These are phyloP conservation scores for Penicillium paradoxum DNA, from an alignment of 495 filamentous ascomycete genomes.

Conservation along the genomic window DNA sequence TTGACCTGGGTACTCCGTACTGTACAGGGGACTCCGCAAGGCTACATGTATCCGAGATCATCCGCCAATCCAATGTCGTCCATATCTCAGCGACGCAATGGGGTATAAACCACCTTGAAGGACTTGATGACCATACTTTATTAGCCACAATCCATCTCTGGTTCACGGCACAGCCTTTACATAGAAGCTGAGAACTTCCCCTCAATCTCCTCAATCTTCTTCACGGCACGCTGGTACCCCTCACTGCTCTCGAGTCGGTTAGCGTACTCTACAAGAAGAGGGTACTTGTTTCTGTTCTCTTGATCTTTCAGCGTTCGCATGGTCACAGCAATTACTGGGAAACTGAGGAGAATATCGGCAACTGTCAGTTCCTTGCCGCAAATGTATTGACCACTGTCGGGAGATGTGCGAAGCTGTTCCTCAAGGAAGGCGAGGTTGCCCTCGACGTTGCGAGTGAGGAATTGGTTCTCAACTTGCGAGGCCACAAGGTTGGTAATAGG, in stretches of 20 bases:
- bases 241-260: slow-evolving; percentile 55
- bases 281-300: slow-evolving; percentile 50
- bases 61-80: slow-evolving; percentile 2
- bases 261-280: slow-evolving; percentile 58
- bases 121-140: background rate
- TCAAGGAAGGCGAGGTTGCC: slow-evolving; percentile 70
- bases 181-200: slow-evolving; percentile 47
- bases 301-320: slow-evolving; percentile 42
- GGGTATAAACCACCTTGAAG: background rate
- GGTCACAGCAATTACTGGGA: slow-evolving; percentile 58
- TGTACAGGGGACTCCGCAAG: too few species aligned
- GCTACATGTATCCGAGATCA: background rate
- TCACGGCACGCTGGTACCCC: slow-evolving; percentile 55
- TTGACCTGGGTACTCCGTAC: too few species aligned
- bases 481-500: slow-evolving; percentile 66
- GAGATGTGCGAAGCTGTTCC: slow-evolving; percentile 59
- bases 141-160: too few species aligned
- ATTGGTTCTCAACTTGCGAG: slow-evolving; percentile 52
- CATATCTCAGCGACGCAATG: background rate
- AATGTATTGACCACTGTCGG: slow-evolving; percentile 59
- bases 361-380: slow-evolving; percentile 68
- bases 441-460: slow-evolving; percentile 59
- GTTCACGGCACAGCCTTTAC: slow-evolving; percentile 20
- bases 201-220: slow-evolving; percentile 59
- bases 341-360: slow-evolving; percentile 78